Conservation (phyloP, 2,329 filamentous ascomycete species). For the Kalaharituber pfeilii region DNA sequence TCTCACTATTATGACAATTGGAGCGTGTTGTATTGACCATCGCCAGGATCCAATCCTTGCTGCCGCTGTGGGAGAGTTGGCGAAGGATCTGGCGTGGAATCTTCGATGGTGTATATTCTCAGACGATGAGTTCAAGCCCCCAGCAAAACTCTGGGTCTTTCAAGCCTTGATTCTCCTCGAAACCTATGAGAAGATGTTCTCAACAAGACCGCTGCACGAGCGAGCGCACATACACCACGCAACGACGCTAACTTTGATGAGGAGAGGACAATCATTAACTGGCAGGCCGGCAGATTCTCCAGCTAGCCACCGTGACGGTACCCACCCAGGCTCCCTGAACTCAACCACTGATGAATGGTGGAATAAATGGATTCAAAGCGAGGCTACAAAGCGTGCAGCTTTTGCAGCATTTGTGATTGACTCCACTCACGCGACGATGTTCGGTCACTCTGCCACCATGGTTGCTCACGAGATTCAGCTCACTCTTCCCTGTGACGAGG, state of each 20-base stretch:
- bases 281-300: slow-evolving; percentile 77
- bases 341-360: slow-evolving; percentile 78
- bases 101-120: slow-evolving; percentile 94
- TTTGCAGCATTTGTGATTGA: slow-evolving; percentile 93
- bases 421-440: slow-evolving; percentile 93
- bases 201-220: slow-evolving; percentile 78
- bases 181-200: slow-evolving; percentile 96
- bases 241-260: slow-evolving; percentile 88
- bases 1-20: slow-evolving; percentile 79
- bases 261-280: slow-evolving; percentile 76
- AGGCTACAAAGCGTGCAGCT: slow-evolving; percentile 73
- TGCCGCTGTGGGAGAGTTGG: slow-evolving; percentile 60
- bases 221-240: slow-evolving; percentile 92
- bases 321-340: neutral
- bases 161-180: slow-evolving; percentile 78
- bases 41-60: slow-evolving; percentile 57
- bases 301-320: slow-evolving; percentile 49
- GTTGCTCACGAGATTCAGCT: slow-evolving; percentile 88
- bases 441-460: slow-evolving; percentile 93
- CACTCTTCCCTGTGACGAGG: slow-evolving; percentile 80
- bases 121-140: slow-evolving; percentile 72
- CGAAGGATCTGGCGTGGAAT: slow-evolving; percentile 82
- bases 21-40: slow-evolving; percentile 75
- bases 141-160: slow-evolving; percentile 91
- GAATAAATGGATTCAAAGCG: slow-evolving; percentile 89